Conservation (phyloP, 2,329 filamentous ascomycete genomes). For the Colletotrichum orchidophilum region DNA sequence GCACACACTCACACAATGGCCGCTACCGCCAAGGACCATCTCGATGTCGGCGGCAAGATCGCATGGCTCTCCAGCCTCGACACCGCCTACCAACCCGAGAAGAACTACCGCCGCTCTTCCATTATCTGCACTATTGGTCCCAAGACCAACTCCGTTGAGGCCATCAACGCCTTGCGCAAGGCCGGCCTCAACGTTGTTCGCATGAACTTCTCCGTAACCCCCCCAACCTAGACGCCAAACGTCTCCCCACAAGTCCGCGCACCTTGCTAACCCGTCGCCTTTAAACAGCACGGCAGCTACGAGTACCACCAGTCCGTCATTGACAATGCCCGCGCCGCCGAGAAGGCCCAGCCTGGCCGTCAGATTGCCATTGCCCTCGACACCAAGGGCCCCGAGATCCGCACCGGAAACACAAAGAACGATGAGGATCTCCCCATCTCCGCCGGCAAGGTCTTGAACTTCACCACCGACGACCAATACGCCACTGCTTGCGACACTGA, state of each 20-base stretch:
- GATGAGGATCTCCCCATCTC: conserved; percentile 90
- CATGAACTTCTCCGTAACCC: conserved; percentile 89
- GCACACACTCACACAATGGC: conserved; percentile 54
- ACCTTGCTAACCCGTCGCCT: conserved; percentile 7
- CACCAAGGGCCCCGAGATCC: conserved; percentile 72
- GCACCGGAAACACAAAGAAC: conserved; percentile 75
- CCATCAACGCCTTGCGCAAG: conserved; percentile 92
- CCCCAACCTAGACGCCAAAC: background rate
- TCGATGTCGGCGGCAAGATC: conserved; percentile 77
- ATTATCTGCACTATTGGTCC: conserved; percentile 99
- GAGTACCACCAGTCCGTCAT: conserved; percentile 99
- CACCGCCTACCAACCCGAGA: conserved; percentile 86
- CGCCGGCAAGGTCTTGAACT: conserved; percentile 86
- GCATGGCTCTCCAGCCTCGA: conserved; percentile 78
- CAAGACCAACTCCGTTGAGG: conserved; percentile 98
- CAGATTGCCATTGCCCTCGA: conserved; percentile 95
- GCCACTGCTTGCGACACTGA: conserved; percentile 83
- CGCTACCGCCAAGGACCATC: conserved; percentile 83
- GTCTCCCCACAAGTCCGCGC: background rate
- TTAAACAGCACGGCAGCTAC: conserved; percentile 76
- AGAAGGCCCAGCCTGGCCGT: conserved; percentile 79
- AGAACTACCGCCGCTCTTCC: conserved; percentile 94
- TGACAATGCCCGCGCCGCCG: conserved; percentile 90
- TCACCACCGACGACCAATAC: conserved; percentile 96
- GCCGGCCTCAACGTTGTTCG: conserved; percentile 97